phyloP scores from a whole-genome alignment of 2,329 filamentous ascomycete genomes.

The Immersiporthe knoxdaviesiana region DNA sequence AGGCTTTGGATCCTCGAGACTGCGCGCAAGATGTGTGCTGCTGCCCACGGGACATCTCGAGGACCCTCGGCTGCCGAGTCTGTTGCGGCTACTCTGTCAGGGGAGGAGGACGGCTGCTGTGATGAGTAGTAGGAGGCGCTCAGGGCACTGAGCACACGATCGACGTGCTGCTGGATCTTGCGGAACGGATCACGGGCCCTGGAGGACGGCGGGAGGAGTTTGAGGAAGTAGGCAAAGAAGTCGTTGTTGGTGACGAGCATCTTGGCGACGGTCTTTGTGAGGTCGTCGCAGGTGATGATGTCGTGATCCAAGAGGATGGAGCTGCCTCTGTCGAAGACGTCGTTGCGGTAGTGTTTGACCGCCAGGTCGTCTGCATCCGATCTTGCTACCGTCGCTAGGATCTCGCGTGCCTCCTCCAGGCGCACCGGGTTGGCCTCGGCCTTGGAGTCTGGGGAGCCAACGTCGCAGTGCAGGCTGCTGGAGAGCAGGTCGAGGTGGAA shows the following conservation, averaged over 20 bases:
- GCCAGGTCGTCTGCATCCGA: slow-evolving; percentile 39
- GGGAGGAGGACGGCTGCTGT: not conserved
- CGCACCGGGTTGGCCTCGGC: slow-evolving; percentile 41
- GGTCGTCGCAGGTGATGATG: slow-evolving; percentile 49
- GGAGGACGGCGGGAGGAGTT: slow-evolving; percentile 49
- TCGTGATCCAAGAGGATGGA: slow-evolving; percentile 35
- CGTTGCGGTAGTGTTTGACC: slow-evolving; percentile 49
- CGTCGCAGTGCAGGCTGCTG: slow-evolving; percentile 54
- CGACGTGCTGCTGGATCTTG: slow-evolving; percentile 51
- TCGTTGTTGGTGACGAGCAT: slow-evolving; percentile 59
- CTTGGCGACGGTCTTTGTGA: slow-evolving; percentile 55
- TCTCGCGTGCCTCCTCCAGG: slow-evolving; percentile 54
- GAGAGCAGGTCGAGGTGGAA: slow-evolving; percentile 57
- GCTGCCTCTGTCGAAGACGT: slow-evolving; percentile 45
- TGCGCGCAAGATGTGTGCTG: slow-evolving; percentile 49
- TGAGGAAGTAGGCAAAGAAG: slow-evolving; percentile 58
- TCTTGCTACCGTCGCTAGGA: slow-evolving; percentile 51
- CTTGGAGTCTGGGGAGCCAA: slow-evolving; percentile 39
- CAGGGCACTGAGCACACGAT: slow-evolving; percentile 50
- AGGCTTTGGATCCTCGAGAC: slow-evolving; percentile 47
- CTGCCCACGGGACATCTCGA: slow-evolving; percentile 53
- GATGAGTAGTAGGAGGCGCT: slow-evolving; percentile 41
- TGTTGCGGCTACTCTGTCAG: not conserved
- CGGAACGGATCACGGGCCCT: slow-evolving; percentile 51
- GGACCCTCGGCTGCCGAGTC: slow-evolving; percentile 38